Evolutionary conservation across 495 filamentous ascomycete species (phyloP).

Genomic region (Penicillium herquei): DNA sequence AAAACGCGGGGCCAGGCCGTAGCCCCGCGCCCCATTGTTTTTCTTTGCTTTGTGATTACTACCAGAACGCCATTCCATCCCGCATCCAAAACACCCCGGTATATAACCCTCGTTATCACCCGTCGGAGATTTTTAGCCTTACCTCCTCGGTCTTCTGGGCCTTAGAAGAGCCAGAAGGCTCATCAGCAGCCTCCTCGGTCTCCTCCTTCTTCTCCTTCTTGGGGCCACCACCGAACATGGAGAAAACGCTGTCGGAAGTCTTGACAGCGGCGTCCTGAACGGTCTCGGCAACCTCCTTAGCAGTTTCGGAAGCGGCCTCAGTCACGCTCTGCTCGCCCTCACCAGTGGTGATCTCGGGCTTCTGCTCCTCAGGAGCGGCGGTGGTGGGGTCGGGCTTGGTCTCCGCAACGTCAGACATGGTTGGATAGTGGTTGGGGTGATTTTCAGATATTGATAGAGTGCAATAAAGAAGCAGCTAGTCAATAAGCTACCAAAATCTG

Average conservation of each 20-base stretch:
- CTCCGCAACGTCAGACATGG: slow-evolving; percentile 49
- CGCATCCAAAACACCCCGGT: slow-evolving; percentile 1
- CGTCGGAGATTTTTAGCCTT: slow-evolving; percentile 23
- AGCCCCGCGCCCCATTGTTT: slow-evolving; percentile 8
- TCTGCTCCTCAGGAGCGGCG: slow-evolving; percentile 39
- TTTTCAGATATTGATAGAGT: not conserved
- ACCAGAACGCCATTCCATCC: not conserved
- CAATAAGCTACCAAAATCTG: slow-evolving; percentile 12
- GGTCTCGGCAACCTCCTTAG: slow-evolving; percentile 43
- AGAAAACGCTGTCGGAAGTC: slow-evolving; percentile 77
- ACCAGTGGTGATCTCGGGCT: slow-evolving; percentile 37
- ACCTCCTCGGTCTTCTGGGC: slow-evolving; percentile 65
- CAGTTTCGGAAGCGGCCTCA: slow-evolving; percentile 39
- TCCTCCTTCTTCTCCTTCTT: slow-evolving; percentile 83
- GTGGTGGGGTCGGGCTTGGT: slow-evolving; percentile 51
- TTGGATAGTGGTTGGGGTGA: slow-evolving; percentile 14
- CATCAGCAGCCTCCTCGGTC: slow-evolving; percentile 69
- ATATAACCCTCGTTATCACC: not conserved
- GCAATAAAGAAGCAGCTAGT: slow-evolving; percentile 1
- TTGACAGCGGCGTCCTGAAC: slow-evolving; percentile 52
- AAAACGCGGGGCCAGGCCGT: slow-evolving; percentile 1
- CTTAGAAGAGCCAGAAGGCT: slow-evolving; percentile 85
- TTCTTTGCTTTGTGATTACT: not conserved
- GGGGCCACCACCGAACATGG: slow-evolving; percentile 94
- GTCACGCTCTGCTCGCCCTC: slow-evolving; percentile 38